phyloP scores from a whole-genome alignment of 805 yeast species.

The Debaryomyces castellii region DNA sequence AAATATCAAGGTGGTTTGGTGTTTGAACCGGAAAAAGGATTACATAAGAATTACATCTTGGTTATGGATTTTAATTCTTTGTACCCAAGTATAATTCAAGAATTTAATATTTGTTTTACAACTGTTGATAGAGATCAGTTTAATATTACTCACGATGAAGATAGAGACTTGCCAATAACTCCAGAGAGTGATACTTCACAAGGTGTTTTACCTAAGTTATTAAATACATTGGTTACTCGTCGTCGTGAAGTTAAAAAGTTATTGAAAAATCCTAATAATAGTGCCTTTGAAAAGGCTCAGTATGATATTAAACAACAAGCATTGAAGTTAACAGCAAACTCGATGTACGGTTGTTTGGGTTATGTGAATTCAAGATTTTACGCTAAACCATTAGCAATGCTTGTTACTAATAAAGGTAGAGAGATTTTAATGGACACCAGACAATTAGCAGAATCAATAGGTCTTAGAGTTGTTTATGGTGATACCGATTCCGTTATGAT shows the following conservation, averaged over 20 bases:
- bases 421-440: slow-evolving; percentile 92
- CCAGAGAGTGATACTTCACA: slow-evolving; percentile 59
- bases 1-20: slow-evolving; percentile 92
- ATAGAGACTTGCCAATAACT: slow-evolving; percentile 62
- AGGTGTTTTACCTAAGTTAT: slow-evolving; percentile 85
- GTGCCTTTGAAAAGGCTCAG: slow-evolving; percentile 68
- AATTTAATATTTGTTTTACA: slow-evolving; percentile 94
- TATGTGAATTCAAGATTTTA: slow-evolving; percentile 88
- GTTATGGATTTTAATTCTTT: slow-evolving; percentile 98
- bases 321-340: slow-evolving; percentile 92
- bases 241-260: slow-evolving; percentile 90
- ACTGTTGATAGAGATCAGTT: slow-evolving; percentile 74
- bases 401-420: slow-evolving; percentile 93
- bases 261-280: slow-evolving; percentile 70
- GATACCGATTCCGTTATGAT: slow-evolving; percentile 99
- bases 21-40: slow-evolving; percentile 93
- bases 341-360: slow-evolving; percentile 99
- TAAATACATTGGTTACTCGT: slow-evolving; percentile 81
- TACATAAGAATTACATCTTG: slow-evolving; percentile 81
- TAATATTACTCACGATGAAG: slow-evolving; percentile 44
- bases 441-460: slow-evolving; percentile 83
- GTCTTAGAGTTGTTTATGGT: slow-evolving; percentile 89
- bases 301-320: slow-evolving; percentile 96
- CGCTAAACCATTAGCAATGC: slow-evolving; percentile 93
- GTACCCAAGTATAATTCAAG: slow-evolving; percentile 96